phyloP scores from a whole-genome alignment of 2,329 filamentous ascomycete genomes.

The Cyphellophora attinorum region DNA sequence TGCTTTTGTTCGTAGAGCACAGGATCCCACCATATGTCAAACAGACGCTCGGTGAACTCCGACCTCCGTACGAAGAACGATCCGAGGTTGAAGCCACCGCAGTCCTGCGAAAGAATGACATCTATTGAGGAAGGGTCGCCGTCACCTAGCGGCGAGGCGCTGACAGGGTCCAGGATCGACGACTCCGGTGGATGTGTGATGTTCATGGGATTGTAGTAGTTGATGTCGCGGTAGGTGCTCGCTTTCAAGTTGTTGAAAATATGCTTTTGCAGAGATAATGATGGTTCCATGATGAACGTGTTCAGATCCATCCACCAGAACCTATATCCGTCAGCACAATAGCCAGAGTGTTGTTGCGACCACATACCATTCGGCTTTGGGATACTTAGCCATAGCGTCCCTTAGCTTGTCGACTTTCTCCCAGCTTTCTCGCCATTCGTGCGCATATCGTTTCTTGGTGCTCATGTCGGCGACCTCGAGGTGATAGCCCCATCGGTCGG shows the following conservation, averaged over 20 bases:
- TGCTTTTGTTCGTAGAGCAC: conserved; percentile 96
- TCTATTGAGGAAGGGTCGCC: conserved; percentile 71
- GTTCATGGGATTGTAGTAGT: conserved; percentile 89
- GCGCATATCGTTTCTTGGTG: conserved; percentile 95
- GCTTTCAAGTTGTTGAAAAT: conserved; percentile 72
- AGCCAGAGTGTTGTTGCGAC: neutral
- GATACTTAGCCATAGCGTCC: conserved; percentile 83
- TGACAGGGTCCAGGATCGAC: conserved; percentile 64
- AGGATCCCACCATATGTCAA: conserved; percentile 98
- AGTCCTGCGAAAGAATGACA: conserved; percentile 84
- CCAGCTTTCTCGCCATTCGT: conserved; percentile 99
- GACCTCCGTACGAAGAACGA: conserved; percentile 87
- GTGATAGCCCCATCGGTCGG: conserved; percentile 81
- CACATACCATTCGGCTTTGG: conserved; percentile 84
- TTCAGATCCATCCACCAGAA: conserved; percentile 99
- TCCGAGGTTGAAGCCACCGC: conserved; percentile 88
- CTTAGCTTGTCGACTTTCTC: conserved; percentile 95
- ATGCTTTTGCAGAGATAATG: conserved; percentile 78
- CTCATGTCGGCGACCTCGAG: conserved; percentile 97
- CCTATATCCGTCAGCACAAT: conserved; percentile 45
- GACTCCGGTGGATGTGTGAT: conserved; percentile 73
- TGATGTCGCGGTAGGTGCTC: conserved; percentile 88
- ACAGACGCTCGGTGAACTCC: conserved; percentile 77
- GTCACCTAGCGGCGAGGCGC: conserved; percentile 67
- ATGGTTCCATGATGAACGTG: conserved; percentile 95